Conservation (phyloP, 371 early-diverging fungal genomes). For the Circinella minor region DNA sequence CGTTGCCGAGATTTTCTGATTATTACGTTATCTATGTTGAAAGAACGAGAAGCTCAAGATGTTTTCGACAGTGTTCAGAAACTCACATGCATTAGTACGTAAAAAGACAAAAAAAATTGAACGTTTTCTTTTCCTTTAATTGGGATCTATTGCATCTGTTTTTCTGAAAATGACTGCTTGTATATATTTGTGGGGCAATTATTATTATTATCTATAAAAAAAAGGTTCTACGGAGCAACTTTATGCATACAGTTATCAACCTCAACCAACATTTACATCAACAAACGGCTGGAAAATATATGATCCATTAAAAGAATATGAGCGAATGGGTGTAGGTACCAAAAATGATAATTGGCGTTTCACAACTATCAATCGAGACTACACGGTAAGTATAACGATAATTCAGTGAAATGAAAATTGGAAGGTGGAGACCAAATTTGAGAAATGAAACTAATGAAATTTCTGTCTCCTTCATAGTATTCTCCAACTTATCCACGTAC, state of each 20-base stretch:
- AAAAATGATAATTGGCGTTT: slow-evolving; percentile 78
- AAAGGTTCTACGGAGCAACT: slow-evolving; percentile 73
- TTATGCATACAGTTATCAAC: slow-evolving; percentile 83
- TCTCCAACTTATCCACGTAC: slow-evolving; percentile 89
- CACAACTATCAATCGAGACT: slow-evolving; percentile 75
- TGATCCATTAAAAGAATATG: slow-evolving; percentile 81
- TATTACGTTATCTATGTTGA: slow-evolving; percentile 68
- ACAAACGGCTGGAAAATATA: slow-evolving; percentile 77
- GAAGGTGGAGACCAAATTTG: not conserved
- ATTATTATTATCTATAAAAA: slow-evolving; percentile 23
- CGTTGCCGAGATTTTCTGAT: slow-evolving; percentile 84
- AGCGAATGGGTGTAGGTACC: slow-evolving; percentile 85
- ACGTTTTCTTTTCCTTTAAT: not conserved
- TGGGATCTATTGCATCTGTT: slow-evolving; percentile 3
- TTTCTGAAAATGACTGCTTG: not conserved
- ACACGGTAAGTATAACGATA: slow-evolving; percentile 52
- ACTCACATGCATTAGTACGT: slow-evolving; percentile 66
- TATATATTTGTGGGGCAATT: not conserved
- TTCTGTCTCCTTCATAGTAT: slow-evolving; percentile 46
- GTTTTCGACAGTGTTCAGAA: slow-evolving; percentile 81
- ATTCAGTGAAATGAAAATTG: not conserved
- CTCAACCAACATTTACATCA: slow-evolving; percentile 50
- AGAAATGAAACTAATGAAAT: too few relatives aligned
- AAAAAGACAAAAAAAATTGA: not conserved
- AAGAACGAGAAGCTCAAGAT: slow-evolving; percentile 77